These are phyloP conservation scores for Cyberlindnera samutprakarnensis DNA, from an alignment of 805 yeast species.

Conservation along the genomic window DNA sequence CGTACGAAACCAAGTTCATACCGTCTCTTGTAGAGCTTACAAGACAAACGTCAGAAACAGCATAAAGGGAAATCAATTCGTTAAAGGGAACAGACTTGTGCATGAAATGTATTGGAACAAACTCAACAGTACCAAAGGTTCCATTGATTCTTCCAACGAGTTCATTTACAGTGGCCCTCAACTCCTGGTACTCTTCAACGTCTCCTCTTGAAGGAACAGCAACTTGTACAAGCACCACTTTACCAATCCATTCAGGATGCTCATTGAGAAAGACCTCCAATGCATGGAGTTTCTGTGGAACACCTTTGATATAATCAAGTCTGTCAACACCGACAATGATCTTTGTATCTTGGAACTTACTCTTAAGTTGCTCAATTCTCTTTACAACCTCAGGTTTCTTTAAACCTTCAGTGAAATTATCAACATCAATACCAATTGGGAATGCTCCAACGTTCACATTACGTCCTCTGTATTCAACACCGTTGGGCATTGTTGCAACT, in stretches of 20 bases:
- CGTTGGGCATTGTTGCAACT: constrained; percentile 83
- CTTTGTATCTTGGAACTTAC: constrained; percentile 68
- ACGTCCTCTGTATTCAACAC: constrained; percentile 70
- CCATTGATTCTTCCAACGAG: constrained; percentile 96
- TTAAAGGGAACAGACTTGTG: constrained; percentile 88
- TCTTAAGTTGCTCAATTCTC: constrained; percentile 56
- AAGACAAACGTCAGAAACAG: constrained; percentile 81
- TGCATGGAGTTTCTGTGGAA: constrained; percentile 95
- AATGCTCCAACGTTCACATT: constrained; percentile 88
- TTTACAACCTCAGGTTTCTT: constrained; percentile 51
- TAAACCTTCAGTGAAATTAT: constrained; percentile 77
- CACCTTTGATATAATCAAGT: constrained; percentile 94
- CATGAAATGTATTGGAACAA: constrained; percentile 95
- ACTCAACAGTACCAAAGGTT: constrained; percentile 91
- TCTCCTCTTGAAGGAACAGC: constrained; percentile 98
- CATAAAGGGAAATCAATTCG: constrained; percentile 83
- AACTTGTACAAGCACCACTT: constrained; percentile 89
- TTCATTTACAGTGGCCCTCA: constrained; percentile 92
- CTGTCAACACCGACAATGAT: constrained; percentile 96
- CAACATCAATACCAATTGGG: constrained; percentile 98
- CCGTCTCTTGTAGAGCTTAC: constrained; percentile 97
- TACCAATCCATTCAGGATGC: constrained; percentile 98
- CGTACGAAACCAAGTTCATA: constrained; percentile 94
- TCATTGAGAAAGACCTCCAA: constrained; percentile 86
- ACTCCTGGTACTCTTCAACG: constrained; percentile 93